Conservation (phyloP, 345 rosid genomes). For the Moringa oleifera region DNA sequence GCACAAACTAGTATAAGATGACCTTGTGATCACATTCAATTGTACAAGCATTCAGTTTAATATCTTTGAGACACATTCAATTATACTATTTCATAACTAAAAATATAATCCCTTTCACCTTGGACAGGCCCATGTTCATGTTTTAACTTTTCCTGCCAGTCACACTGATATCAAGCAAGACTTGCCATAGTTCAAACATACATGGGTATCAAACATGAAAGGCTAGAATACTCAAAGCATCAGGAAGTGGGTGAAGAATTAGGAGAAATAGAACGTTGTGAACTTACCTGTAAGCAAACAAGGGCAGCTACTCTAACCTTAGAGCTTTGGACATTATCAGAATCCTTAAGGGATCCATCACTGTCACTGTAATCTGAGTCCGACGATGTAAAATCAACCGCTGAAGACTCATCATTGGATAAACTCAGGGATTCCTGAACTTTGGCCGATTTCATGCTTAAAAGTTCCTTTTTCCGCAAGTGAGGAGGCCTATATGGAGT, state of each 20-base stretch:
- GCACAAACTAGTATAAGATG: neutral
- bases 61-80: neutral
- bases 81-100: neutral
- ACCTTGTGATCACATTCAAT: neutral
- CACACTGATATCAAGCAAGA: no score
- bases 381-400: slow-evolving; percentile 49
- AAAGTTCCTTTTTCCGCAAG: slow-evolving; percentile 61
- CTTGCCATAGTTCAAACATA: neutral
- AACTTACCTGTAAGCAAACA: slow-evolving; percentile 67
- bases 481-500: slow-evolving; percentile 90
- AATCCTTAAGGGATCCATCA: slow-evolving; percentile 53
- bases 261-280: slow-evolving; percentile 10
- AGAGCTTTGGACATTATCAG: slow-evolving; percentile 41
- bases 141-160: no score
- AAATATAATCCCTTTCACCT: neutral
- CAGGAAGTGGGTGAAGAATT: slow-evolving; percentile 6
- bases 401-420: slow-evolving; percentile 43
- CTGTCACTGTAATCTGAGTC: slow-evolving; percentile 91
- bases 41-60: neutral
- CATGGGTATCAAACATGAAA: neutral
- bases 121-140: neutral
- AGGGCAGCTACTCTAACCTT: slow-evolving; percentile 84
- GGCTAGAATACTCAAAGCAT: neutral
- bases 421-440: slow-evolving; percentile 30
- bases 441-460: slow-evolving; percentile 31